Conservation (phyloP, 2,329 filamentous ascomycete genomes). For the Geosmithia flava region DNA sequence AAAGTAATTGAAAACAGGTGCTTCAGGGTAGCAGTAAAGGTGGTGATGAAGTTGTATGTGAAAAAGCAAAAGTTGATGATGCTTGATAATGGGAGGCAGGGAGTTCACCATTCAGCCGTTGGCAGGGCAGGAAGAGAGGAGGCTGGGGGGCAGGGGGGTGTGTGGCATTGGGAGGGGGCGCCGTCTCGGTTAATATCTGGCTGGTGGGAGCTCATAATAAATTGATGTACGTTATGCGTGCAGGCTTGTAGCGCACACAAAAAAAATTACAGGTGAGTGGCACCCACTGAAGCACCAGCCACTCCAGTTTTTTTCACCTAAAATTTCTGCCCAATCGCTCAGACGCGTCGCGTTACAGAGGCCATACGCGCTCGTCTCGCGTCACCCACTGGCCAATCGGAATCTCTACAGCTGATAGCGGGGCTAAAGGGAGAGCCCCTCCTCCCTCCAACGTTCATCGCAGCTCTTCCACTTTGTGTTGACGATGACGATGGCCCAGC, state of each 20-base stretch:
- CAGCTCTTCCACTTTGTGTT: neutral
- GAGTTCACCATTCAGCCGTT: neutral
- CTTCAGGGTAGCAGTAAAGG: neutral
- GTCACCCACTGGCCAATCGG: neutral
- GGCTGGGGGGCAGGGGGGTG: neutral
- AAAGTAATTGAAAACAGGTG: neutral
- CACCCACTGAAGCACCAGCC: neutral
- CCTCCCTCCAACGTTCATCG: neutral
- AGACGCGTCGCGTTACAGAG: neutral
- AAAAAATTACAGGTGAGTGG: neutral
- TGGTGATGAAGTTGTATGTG: neutral
- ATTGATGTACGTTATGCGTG: neutral
- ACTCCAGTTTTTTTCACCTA: neutral
- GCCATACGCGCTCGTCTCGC: neutral
- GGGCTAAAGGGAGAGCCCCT: neutral
- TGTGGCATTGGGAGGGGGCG: neutral
- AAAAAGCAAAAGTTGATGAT: neutral
- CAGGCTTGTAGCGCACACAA: neutral
- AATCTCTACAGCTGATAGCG: neutral
- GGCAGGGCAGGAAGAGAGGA: conserved; percentile 1
- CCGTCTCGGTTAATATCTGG: neutral
- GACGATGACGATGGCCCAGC: neutral
- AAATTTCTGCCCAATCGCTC: neutral
- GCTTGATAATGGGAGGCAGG: neutral
- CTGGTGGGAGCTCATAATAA: neutral